Conservation (phyloP, 768 basidiomycete genomes). For the Galerina sulciceps region DNA sequence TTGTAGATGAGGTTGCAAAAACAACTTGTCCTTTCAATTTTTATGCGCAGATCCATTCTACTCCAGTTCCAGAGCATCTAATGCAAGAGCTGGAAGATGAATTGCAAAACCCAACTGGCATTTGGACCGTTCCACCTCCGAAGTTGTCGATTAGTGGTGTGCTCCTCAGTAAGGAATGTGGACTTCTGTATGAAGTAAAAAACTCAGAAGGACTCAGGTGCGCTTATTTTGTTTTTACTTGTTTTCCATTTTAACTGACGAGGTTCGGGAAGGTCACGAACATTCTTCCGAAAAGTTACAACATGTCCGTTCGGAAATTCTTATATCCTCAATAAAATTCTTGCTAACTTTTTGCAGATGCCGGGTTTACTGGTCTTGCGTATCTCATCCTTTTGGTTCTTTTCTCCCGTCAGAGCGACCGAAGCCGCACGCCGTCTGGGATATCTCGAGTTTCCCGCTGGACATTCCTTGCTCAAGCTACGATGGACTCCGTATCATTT, state of each 20-base stretch:
- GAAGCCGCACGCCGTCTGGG: constrained; percentile 77
- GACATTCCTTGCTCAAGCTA: constrained; percentile 80
- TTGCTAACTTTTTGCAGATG: constrained; percentile 52
- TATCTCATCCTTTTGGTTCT: constrained; percentile 72
- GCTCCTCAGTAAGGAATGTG: constrained; percentile 81
- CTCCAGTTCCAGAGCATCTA: constrained; percentile 50
- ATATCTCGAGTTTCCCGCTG: constrained; percentile 82
- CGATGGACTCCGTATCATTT: constrained; percentile 83
- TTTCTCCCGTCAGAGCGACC: constrained; percentile 74
- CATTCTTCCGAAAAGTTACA: constrained; percentile 77
- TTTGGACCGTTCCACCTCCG: constrained; percentile 60
- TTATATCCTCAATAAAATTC: neutral
- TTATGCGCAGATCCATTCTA: constrained; percentile 65
- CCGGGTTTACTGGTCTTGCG: constrained; percentile 65
- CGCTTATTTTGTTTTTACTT: constrained; percentile 8
- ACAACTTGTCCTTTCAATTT: constrained; percentile 69
- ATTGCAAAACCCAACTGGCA: constrained; percentile 74
- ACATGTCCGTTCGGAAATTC: constrained; percentile 46
- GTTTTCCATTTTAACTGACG: neutral
- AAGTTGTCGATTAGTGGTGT: constrained; percentile 65
- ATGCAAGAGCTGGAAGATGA: constrained; percentile 79
- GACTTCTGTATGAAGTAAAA: constrained; percentile 68
- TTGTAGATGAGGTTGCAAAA: constrained; percentile 50
- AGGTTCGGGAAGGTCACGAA: constrained; percentile 45
- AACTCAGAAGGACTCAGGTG: constrained; percentile 75